Evolutionary conservation across 805 yeast genomes (phyloP), one percentile per base, ranked within the genome.

Genomic region (Candida odintsovae): DNA sequence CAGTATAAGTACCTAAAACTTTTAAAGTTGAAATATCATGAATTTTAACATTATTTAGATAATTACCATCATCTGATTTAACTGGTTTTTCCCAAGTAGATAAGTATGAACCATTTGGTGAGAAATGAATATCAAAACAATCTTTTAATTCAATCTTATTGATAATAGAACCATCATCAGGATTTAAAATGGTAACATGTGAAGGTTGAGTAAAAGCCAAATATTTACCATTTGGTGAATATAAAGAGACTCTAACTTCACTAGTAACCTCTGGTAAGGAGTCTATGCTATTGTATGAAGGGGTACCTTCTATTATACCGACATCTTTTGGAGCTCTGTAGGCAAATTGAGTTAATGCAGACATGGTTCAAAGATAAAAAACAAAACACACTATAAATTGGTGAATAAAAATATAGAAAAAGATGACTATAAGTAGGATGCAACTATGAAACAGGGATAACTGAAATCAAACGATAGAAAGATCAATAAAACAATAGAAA

Each of bases 41-140:
- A 48, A 94, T 76, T 61, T 80, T 80, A 52, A 92, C 88, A 66
- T 94, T 94, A 51, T 88, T 80, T 50, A 73, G 77, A 76, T 81
- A 86, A 59, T 83, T 79, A 41, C 95, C 90, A 43, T 80, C 89
- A 56, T 78, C 81, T 56, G 78, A 72, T 56, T 83, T 77, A 42
- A 77, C 69, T 4, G 97, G 95, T 60, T 89, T 87, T 55, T 89
- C 89, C 97, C 97, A 94, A 35, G 95, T 80, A 52, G 87, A 78
- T 52, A 94, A 66, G 61, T 73, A 90, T 40, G 80, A 78, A 15
- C 97, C 98, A 41, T 78, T 72, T 10, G 97, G 96, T n/a, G 96
- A 87, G 64, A 94, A 90, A 50, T 80, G 79, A 57, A 94, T 63
- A 62, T 94, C 97, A 58, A 83, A 81, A 16, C 83, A 86, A 52